Evolutionary conservation across 2,329 filamentous ascomycete genomes (phyloP).

Genomic region (Gnomoniopsis smithogilvyi): DNA sequence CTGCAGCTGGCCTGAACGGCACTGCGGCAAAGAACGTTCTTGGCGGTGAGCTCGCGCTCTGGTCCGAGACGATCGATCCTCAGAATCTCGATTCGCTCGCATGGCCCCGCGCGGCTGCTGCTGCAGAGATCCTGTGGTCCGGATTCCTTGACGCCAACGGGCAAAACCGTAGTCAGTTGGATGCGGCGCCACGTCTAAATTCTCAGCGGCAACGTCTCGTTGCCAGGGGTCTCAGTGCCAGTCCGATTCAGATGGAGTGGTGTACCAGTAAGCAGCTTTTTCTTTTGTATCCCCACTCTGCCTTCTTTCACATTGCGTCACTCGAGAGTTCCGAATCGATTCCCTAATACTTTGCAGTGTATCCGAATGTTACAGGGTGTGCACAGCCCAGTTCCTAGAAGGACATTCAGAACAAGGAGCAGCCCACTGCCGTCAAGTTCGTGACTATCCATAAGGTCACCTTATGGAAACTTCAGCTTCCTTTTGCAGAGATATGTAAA

Average conservation of each 20-base stretch:
- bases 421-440: not conserved
- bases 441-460: not conserved
- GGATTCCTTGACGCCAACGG: constrained; percentile 64
- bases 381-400: constrained; percentile 23
- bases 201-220: constrained; percentile 78
- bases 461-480: not conserved
- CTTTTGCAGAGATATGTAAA: not conserved
- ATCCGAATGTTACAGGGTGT: constrained; percentile 47
- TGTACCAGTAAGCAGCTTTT: constrained; percentile 47
- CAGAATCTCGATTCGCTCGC: constrained; percentile 72
- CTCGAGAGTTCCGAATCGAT: no score
- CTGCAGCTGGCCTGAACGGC: constrained; percentile 58
- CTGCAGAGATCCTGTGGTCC: constrained; percentile 78
- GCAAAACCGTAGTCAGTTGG: constrained; percentile 67
- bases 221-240: constrained; percentile 59
- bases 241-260: constrained; percentile 68
- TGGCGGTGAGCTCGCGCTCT: constrained; percentile 79
- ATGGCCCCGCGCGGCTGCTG: constrained; percentile 74
- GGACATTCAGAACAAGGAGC: not conserved
- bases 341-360: constrained; percentile 33
- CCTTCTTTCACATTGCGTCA: no score
- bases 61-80: constrained; percentile 76
- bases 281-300: not conserved
- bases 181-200: constrained; percentile 65
- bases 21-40: constrained; percentile 65